These are phyloP conservation scores for Anthostomella pinea DNA, from an alignment of 2,329 filamentous ascomycete genomes.

Conservation along the genomic window DNA sequence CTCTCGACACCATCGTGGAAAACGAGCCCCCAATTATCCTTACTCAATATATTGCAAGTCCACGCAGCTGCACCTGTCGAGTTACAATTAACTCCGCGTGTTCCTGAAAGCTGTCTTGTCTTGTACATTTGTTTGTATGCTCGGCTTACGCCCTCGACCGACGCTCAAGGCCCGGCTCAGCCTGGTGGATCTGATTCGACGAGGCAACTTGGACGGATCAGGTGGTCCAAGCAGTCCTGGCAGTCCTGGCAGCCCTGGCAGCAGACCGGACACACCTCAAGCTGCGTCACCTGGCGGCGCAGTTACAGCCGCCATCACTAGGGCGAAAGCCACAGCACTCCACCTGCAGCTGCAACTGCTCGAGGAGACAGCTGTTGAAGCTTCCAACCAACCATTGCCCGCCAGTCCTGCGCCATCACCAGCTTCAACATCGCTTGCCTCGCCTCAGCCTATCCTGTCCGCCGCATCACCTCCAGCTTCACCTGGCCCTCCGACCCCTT, in stretches of 20 bases:
- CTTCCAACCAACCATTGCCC: slow-evolving; percentile 27
- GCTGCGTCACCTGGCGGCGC: slow-evolving; percentile 22
- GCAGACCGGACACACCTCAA: slow-evolving; percentile 4
- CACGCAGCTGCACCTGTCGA: no score
- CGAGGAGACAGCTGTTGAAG: slow-evolving; percentile 17
- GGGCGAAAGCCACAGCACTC: slow-evolving; percentile 6
- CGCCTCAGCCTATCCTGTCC: slow-evolving; percentile 28
- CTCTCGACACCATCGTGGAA: no score
- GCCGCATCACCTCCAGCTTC: slow-evolving; percentile 30
- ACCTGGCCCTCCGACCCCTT: slow-evolving; percentile 31
- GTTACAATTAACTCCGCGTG: no score
- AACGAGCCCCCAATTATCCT: no score
- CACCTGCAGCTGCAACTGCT: slow-evolving; percentile 1
- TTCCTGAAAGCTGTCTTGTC: no score
- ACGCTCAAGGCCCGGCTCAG: slow-evolving; percentile 51
- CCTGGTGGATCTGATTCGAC: slow-evolving; percentile 48
- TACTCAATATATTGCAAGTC: no score
- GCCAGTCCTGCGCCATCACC: slow-evolving; percentile 28
- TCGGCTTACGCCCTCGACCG: slow-evolving; percentile 48
- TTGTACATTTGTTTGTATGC: slow-evolving; percentile 46
- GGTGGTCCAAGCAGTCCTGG: slow-evolving; percentile 16
- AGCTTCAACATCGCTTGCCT: slow-evolving; percentile 27
- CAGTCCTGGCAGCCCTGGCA: slow-evolving; percentile 13
- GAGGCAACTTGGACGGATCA: slow-evolving; percentile 20
- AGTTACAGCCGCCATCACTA: slow-evolving; percentile 2